These are phyloP conservation scores for Saprolegnia parasitica DNA, from an alignment of 352 stramenopile genomes.

Conservation along the genomic window DNA sequence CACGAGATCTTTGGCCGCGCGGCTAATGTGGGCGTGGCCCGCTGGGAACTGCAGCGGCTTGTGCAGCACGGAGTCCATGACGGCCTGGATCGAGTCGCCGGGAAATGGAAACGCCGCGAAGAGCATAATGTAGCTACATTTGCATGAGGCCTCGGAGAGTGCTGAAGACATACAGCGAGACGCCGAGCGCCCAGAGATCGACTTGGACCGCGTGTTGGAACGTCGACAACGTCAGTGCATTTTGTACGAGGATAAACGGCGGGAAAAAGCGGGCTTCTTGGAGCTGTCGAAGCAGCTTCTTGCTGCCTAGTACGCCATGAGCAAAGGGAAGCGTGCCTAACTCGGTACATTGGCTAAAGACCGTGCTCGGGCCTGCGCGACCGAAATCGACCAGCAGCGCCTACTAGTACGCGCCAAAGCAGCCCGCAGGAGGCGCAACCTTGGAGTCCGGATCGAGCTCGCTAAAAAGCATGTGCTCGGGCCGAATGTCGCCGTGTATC, in stretches of 20 bases:
- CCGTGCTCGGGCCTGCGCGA: constrained; percentile 1
- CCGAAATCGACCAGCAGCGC: constrained; percentile 22
- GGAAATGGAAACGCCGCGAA: constrained; percentile 12
- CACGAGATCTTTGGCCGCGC: constrained; percentile 63
- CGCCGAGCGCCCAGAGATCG: constrained; percentile 66
- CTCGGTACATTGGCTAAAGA: constrained; percentile 8
- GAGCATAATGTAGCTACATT: constrained; percentile 15
- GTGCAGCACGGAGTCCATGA: constrained; percentile 29
- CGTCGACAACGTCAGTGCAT: constrained; percentile 29
- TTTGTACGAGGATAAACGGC: constrained; percentile 44
- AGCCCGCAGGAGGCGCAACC: too few relatives aligned
- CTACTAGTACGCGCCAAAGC: background rate
- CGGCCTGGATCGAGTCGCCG: background rate
- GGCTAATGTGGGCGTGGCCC: constrained; percentile 38
- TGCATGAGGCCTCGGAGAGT: background rate
- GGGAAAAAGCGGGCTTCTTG: constrained; percentile 62
- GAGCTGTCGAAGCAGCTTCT: constrained; percentile 27
- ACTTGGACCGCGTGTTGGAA: constrained; percentile 56
- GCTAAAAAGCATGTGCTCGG: constrained; percentile 70
- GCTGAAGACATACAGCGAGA: constrained; percentile 54
- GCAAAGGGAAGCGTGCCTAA: too few relatives aligned
- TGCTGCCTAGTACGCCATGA: background rate
- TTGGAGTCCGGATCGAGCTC: constrained; percentile 49
- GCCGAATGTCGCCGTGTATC: constrained; percentile 62
- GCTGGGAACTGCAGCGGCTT: constrained; percentile 37